Conservation (phyloP, 108 stramenopile species). For the Pseudonitzschia multiseries region DNA sequence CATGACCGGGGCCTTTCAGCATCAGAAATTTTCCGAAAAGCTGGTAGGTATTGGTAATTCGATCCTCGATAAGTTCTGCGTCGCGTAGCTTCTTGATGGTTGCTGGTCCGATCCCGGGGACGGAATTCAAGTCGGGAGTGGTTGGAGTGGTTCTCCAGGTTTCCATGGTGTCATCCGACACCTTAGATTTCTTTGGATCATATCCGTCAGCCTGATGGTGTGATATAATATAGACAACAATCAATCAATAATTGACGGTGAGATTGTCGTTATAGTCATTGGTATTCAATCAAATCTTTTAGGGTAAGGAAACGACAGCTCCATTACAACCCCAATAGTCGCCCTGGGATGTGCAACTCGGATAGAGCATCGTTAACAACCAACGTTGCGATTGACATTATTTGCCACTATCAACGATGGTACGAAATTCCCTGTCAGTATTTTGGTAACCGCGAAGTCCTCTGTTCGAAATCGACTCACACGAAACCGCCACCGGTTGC, state of each 20-base stretch:
- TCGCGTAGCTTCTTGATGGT: constrained; percentile 65
- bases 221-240: background rate
- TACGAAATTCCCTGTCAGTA: no score
- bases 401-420: no score
- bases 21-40: constrained; percentile 88
- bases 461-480: no score
- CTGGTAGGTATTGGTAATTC: constrained; percentile 83
- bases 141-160: constrained; percentile 42
- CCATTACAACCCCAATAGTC: no score
- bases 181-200: constrained; percentile 78
- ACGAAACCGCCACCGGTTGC: no score
- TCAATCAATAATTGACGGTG: background rate
- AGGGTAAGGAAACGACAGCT: no score
- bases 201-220: constrained; percentile 48
- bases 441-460: no score
- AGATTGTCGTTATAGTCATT: background rate
- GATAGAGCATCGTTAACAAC: no score
- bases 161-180: constrained; percentile 71
- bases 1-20: constrained; percentile 86
- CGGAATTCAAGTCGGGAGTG: constrained; percentile 66
- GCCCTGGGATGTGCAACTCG: no score
- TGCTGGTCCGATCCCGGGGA: constrained; percentile 90
- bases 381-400: no score
- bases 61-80: constrained; percentile 55
- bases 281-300: background rate